Conservation (phyloP, 2,329 filamentous ascomycete species). For the Nemania sp. region DNA sequence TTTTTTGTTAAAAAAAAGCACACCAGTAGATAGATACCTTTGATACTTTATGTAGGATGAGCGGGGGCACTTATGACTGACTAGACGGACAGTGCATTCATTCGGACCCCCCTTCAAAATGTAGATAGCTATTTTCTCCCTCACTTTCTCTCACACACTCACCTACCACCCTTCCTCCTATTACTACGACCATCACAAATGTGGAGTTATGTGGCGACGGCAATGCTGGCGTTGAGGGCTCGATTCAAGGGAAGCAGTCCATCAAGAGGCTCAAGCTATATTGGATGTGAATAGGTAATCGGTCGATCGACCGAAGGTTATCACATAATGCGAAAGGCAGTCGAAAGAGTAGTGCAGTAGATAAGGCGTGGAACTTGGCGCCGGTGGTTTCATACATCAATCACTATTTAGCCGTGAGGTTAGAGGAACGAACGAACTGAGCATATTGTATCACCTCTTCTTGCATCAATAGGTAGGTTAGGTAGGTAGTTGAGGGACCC, state of each 20-base stretch:
- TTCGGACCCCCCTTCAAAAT: slow-evolving; percentile 11
- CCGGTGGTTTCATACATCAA: neutral
- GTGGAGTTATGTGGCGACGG: slow-evolving; percentile 4
- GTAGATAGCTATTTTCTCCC: slow-evolving; percentile 38
- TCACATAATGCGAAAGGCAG: neutral
- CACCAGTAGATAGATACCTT: slow-evolving; percentile 38
- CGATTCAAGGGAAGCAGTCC: neutral
- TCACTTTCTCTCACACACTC: neutral
- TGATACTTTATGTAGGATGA: slow-evolving; percentile 30
- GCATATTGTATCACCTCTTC: no score
- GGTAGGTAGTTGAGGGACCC: neutral
- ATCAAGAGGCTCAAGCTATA: neutral
- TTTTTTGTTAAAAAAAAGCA: no score
- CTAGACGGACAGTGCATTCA: slow-evolving; percentile 2
- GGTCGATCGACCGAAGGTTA: neutral
- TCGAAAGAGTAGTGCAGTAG: neutral
- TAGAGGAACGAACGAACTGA: neutral
- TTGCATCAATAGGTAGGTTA: no score
- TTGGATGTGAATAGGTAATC: neutral
- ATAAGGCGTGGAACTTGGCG: neutral
- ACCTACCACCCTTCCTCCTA: neutral
- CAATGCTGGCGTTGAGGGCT: neutral
- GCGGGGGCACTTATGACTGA: slow-evolving; percentile 6
- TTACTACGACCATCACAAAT: neutral
- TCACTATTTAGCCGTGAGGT: neutral